Percentiles rank a stretch among this genome's conserved stretches.
These are phyloP conservation scores for Paulownia fortunei DNA, from an alignment of 257 asterid genomes.

Conservation along the genomic window DNA sequence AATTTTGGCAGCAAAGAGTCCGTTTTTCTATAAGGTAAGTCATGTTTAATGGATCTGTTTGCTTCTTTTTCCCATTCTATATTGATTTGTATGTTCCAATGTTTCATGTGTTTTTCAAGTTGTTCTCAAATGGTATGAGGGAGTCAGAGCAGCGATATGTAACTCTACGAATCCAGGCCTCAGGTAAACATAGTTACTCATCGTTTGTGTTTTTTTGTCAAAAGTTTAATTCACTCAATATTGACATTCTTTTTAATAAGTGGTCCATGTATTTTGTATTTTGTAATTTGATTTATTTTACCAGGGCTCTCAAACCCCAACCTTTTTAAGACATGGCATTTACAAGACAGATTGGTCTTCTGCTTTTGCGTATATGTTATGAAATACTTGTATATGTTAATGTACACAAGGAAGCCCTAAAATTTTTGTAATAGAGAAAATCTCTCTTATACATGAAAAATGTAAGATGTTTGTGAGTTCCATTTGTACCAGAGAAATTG, in stretches of 20 bases:
- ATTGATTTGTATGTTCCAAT: slow-evolving; percentile 27
- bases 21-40: slow-evolving; percentile 71
- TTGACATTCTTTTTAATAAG: background rate
- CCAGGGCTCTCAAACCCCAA: background rate
- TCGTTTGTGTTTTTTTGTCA: background rate
- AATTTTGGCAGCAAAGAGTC: slow-evolving; percentile 88
- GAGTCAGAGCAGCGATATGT: slow-evolving; percentile 67
- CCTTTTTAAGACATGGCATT: background rate
- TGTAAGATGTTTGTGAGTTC: slow-evolving; percentile 7
- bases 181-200: slow-evolving; percentile 53
- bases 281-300: slow-evolving; percentile 11
- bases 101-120: slow-evolving; percentile 43
- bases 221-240: background rate
- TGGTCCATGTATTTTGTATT: background rate
- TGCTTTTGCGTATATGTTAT: background rate
- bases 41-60: background rate
- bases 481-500: background rate
- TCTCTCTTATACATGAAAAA: background rate
- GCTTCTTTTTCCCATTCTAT: slow-evolving; percentile 13
- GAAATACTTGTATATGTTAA: background rate
- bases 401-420: background rate
- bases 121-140: slow-evolving; percentile 77
- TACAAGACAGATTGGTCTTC: background rate
- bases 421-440: background rate
- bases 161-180: slow-evolving; percentile 65